Percentiles rank a stretch among this genome's conserved stretches.
phyloP scores from a whole-genome alignment of 1,284 basidiomycete species.

The Ceraceosorus bombacis region DNA sequence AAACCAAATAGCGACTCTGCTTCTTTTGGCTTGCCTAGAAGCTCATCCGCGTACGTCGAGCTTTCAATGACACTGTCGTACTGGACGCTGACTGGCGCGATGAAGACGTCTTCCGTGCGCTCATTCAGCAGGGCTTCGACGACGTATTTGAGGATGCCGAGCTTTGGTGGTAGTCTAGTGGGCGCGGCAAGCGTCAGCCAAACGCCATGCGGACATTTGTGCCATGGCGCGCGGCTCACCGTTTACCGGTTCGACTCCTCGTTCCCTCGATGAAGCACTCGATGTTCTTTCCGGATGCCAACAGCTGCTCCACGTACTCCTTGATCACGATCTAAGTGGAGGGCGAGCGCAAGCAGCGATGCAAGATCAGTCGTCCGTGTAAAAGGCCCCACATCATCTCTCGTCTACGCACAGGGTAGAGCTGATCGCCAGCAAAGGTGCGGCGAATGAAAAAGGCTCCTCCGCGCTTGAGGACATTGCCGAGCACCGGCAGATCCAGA shows the following conservation, averaged over 20 bases:
- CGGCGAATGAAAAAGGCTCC: conserved; percentile 50
- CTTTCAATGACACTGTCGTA: conserved; percentile 50
- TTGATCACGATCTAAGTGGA: not conserved
- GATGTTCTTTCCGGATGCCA: conserved; percentile 46
- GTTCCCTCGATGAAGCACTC: conserved; percentile 50
- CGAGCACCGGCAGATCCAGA: conserved; percentile 46
- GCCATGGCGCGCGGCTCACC: conserved; percentile 7
- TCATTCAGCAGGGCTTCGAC: conserved; percentile 44
- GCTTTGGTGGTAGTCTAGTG: conserved; percentile 43
- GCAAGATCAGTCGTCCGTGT: not conserved
- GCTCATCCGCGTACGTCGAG: conserved; percentile 48
- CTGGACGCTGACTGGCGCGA: conserved; percentile 49
- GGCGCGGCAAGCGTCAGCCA: too few relatives aligned
- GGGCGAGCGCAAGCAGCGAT: not conserved
- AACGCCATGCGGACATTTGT: too few relatives aligned
- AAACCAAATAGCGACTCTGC: conserved; percentile 48
- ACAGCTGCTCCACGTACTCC: conserved; percentile 48
- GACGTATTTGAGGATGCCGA: conserved; percentile 50
- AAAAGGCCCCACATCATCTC: conserved; percentile 15
- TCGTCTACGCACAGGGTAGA: conserved; percentile 47
- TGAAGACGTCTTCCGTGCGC: conserved; percentile 46
- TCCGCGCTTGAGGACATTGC: conserved; percentile 44
- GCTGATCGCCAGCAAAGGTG: conserved; percentile 46
- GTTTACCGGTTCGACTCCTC: conserved; percentile 49
- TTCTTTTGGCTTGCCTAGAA: conserved; percentile 50